Conservation (phyloP, 1,284 basidiomycete species). For the Ceratobasidium sp. region DNA sequence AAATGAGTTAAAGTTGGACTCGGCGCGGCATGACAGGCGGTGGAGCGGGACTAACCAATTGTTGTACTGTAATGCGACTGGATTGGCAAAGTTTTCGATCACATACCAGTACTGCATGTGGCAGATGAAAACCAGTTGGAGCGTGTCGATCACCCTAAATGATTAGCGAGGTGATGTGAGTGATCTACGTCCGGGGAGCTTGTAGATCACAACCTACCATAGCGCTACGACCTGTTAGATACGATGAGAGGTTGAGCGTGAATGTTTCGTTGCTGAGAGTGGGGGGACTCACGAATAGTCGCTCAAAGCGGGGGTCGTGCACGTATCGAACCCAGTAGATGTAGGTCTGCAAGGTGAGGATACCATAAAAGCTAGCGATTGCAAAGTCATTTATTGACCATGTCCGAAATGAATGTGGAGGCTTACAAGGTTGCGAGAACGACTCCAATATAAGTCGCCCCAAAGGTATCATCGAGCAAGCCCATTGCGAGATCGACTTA, state of each 20-base stretch:
- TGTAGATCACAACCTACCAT: not conserved
- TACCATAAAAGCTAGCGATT: slow-evolving; percentile 26
- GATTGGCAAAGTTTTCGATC: slow-evolving; percentile 54
- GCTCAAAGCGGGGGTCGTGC: slow-evolving; percentile 32
- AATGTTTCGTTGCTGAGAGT: not conserved
- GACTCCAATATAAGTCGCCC: slow-evolving; percentile 41
- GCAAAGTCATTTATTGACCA: not conserved
- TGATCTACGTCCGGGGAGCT: not conserved
- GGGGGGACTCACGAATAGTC: slow-evolving; percentile 15
- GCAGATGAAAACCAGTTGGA: slow-evolving; percentile 29
- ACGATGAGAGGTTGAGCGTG: not conserved
- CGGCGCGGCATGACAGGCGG: slow-evolving; percentile 14
- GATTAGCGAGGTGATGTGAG: not conserved
- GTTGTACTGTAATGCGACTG: slow-evolving; percentile 51
- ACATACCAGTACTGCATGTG: slow-evolving; percentile 51
- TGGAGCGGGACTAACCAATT: slow-evolving; percentile 52
- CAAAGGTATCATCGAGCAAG: slow-evolving; percentile 12
- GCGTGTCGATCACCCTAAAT: slow-evolving; percentile 24
- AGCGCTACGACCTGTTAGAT: slow-evolving; percentile 9
- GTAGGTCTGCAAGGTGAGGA: slow-evolving; percentile 32
- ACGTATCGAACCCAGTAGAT: slow-evolving; percentile 34
- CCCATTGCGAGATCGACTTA: slow-evolving; percentile 12
- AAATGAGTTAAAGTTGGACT: slow-evolving; percentile 50
- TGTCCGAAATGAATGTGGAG: not conserved
- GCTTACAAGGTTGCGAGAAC: slow-evolving; percentile 40